phyloP scores from a whole-genome alignment of 805 yeast species.

The Zygosaccharomyces rouxii region DNA sequence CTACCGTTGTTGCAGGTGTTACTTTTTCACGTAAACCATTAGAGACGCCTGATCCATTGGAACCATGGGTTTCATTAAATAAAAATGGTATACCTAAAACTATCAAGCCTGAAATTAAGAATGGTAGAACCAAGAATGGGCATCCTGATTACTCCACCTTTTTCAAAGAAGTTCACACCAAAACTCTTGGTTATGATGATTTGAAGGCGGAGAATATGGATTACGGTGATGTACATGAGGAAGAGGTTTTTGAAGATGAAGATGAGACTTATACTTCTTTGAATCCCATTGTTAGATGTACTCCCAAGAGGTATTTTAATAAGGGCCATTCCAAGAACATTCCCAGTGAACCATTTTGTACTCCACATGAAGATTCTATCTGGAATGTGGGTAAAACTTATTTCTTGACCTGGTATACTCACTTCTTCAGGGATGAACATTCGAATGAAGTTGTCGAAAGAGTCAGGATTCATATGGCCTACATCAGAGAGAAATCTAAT shows the following conservation, averaged over 20 bases:
- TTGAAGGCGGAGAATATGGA: slow-evolving; percentile 71
- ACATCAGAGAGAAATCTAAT: slow-evolving; percentile 49
- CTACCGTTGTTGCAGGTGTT: slow-evolving; percentile 56
- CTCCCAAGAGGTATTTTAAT: slow-evolving; percentile 66
- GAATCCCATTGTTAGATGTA: slow-evolving; percentile 80
- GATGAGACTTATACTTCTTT: slow-evolving; percentile 67
- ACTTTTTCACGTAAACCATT: slow-evolving; percentile 47
- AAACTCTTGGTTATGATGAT: slow-evolving; percentile 53
- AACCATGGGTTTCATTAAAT: slow-evolving; percentile 77
- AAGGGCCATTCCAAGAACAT: slow-evolving; percentile 56
- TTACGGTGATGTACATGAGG: slow-evolving; percentile 53
- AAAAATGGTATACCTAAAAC: slow-evolving; percentile 79
- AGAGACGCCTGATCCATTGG: slow-evolving; percentile 54
- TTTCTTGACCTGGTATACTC: slow-evolving; percentile 78
- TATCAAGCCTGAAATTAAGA: slow-evolving; percentile 67
- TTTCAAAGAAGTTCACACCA: slow-evolving; percentile 65
- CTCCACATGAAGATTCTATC: slow-evolving; percentile 60
- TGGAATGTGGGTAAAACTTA: slow-evolving; percentile 60
- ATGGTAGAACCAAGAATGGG: slow-evolving; percentile 62
- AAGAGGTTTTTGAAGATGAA: slow-evolving; percentile 55
- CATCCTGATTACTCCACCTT: slow-evolving; percentile 72
- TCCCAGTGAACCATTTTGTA: slow-evolving; percentile 76
- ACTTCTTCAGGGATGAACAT: slow-evolving; percentile 43
- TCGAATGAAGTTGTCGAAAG: slow-evolving; percentile 46
- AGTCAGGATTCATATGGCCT: slow-evolving; percentile 64